These are phyloP conservation scores for Parafenestella ontariensis DNA, from an alignment of 2,329 filamentous ascomycete species.

Conservation along the genomic window DNA sequence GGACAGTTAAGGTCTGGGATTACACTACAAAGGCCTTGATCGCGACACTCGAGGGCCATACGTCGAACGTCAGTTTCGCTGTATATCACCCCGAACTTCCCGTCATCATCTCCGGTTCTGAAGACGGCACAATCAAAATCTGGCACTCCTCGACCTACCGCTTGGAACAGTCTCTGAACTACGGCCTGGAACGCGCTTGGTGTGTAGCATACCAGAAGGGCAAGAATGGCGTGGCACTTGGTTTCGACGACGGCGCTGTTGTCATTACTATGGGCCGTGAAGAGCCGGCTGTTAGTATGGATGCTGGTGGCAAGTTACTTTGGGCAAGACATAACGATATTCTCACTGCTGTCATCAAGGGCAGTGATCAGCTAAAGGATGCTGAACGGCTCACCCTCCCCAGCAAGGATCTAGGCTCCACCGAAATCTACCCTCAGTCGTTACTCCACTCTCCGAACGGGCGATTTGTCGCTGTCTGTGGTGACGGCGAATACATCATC, in stretches of 20 bases:
- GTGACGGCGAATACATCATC: conserved; percentile 98
- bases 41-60: conserved; percentile 94
- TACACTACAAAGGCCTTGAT: conserved; percentile 98
- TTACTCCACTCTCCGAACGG: conserved; percentile 96
- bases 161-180: conserved; percentile 93
- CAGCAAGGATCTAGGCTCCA: conserved; percentile 93
- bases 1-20: conserved; percentile 98
- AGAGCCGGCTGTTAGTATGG: conserved; percentile 98
- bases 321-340: conserved; percentile 97
- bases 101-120: conserved; percentile 96
- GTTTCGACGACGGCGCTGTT: conserved; percentile 96
- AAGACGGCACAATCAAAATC: conserved; percentile 96
- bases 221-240: conserved; percentile 91
- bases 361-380: conserved; percentile 87
- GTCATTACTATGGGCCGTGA: conserved; percentile 98
- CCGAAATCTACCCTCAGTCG: conserved; percentile 95
- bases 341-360: conserved; percentile 92
- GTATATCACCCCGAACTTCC: conserved; percentile 97
- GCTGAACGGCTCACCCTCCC: conserved; percentile 84
- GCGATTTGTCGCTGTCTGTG: conserved; percentile 86
- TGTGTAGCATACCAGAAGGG: conserved; percentile 96
- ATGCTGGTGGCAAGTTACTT: conserved; percentile 91
- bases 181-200: conserved; percentile 95
- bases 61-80: conserved; percentile 96
- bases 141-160: conserved; percentile 99